Percentiles rank a stretch among this genome's conserved stretches.
phyloP scores from a whole-genome alignment of 2,329 filamentous ascomycete species.

The Curvularia eragrostidis region DNA sequence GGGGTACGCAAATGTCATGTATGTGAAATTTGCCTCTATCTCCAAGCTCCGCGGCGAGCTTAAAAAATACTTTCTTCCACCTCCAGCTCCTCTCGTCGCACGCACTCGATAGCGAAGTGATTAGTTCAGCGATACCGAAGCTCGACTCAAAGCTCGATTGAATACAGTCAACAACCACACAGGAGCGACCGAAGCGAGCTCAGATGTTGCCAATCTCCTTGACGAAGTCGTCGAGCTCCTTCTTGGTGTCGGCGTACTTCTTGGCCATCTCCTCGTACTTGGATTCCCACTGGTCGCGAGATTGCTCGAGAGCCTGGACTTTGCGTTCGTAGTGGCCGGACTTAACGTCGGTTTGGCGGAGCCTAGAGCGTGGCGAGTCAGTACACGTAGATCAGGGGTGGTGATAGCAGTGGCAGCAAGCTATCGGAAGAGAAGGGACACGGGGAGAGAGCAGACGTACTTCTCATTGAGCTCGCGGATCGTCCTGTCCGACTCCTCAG shows the following conservation, averaged over 20 bases:
- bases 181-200: slow-evolving; percentile 44
- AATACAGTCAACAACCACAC: slow-evolving; percentile 39
- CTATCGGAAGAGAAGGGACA: not conserved
- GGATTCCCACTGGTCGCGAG: slow-evolving; percentile 91
- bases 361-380: slow-evolving; percentile 61
- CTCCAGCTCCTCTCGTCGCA: not conserved
- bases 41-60: slow-evolving; percentile 19
- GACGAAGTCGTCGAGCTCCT: slow-evolving; percentile 91
- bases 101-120: not conserved
- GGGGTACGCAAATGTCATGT: slow-evolving; percentile 24
- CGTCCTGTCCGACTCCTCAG: slow-evolving; percentile 94
- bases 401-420: not conserved
- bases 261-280: slow-evolving; percentile 98
- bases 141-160: slow-evolving; percentile 30
- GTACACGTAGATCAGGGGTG: slow-evolving; percentile 20
- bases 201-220: slow-evolving; percentile 92
- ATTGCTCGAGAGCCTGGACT: slow-evolving; percentile 91
- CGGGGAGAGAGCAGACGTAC: slow-evolving; percentile 63
- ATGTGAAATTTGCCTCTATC: slow-evolving; percentile 21
- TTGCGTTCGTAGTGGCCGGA: slow-evolving; percentile 99
- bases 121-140: not conserved
- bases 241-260: slow-evolving; percentile 83
- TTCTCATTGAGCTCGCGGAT: slow-evolving; percentile 98
- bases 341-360: slow-evolving; percentile 99
- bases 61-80: slow-evolving; percentile 17